Conservation (phyloP, 148 eudicot species). For the Rhododendron vialii region DNA sequence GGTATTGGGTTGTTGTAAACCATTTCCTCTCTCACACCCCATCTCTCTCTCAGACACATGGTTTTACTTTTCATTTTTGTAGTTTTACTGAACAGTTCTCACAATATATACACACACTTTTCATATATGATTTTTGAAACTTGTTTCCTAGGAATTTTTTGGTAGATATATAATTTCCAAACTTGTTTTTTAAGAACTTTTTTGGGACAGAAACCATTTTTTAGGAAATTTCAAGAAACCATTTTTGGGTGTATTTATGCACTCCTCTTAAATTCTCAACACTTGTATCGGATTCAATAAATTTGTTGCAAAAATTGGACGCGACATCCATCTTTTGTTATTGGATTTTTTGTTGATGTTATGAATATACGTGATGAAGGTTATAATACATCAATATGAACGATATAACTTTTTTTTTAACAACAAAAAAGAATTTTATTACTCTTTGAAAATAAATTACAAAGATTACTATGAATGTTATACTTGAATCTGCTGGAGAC, state of each 20-base stretch:
- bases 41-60: background rate
- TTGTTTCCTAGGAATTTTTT: background rate
- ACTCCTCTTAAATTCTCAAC: too few relatives aligned
- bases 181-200: background rate
- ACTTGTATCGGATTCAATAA: too few relatives aligned
- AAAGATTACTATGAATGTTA: too few relatives aligned
- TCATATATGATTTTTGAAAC: background rate
- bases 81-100: background rate
- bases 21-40: too few relatives aligned
- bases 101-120: background rate
- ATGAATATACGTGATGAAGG: background rate
- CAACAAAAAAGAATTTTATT: too few relatives aligned
- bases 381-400: background rate
- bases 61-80: too few relatives aligned
- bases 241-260: background rate
- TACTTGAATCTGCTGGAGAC: too few relatives aligned
- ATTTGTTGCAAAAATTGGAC: background rate
- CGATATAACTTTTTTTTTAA: too few relatives aligned
- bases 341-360: background rate
- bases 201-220: background rate
- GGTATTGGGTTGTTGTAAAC: too few relatives aligned
- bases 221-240: too few relatives aligned
- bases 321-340: background rate
- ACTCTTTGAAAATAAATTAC: too few relatives aligned
- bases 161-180: too few relatives aligned